Evolutionary conservation across 2,329 filamentous ascomycete genomes (phyloP), one percentile per base, ranked within the genome.

Genomic region (Penicillium oxalicum): DNA sequence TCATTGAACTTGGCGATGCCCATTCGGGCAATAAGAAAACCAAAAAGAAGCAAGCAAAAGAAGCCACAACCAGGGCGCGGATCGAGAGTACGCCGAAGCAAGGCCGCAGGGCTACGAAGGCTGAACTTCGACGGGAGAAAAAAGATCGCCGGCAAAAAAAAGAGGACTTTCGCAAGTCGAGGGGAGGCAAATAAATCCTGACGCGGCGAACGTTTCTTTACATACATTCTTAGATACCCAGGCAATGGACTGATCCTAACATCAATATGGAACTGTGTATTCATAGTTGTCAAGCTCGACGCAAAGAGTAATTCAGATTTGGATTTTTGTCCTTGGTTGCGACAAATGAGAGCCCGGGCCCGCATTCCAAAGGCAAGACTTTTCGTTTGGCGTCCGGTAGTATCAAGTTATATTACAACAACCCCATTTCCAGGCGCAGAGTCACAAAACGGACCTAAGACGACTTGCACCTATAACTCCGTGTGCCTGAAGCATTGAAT

Each of bases 81-180:
- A 66, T 44, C 52, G 52, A 56, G 54, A 48, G 38, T 48, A 40
- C 32, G 37, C 64, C 60, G 48, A 51, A 51, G 42, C 58, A 59
- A 9, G 25, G 41, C 46, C 64, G 56, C 39, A 64, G 58, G 49
- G 56, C 54, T 37, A 63, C 48, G 47, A 65, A 61, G 48, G 58
- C 58, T 36, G 61, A 54, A 29, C 60, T 51, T 46, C 61, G 49
- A 47, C 54, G 61, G 35, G 51, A 55, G 28, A 61, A 63, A 37
- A 59, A 61, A 48, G 58, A 65, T 44, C 58, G 60, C 51, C 57
- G 60, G 27, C 48, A 64, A 32, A 67, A 69, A 50, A 69, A 69
- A 55, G 75, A 79, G 61, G 67, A 74, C 25, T 57, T 60, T 24
- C 63, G 62, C 34, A 64, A 64, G 40, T 64, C 67, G 18, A 63